phyloP scores from a whole-genome alignment of 1,284 basidiomycete species.

The Erythrobasidium hasegawianum region DNA sequence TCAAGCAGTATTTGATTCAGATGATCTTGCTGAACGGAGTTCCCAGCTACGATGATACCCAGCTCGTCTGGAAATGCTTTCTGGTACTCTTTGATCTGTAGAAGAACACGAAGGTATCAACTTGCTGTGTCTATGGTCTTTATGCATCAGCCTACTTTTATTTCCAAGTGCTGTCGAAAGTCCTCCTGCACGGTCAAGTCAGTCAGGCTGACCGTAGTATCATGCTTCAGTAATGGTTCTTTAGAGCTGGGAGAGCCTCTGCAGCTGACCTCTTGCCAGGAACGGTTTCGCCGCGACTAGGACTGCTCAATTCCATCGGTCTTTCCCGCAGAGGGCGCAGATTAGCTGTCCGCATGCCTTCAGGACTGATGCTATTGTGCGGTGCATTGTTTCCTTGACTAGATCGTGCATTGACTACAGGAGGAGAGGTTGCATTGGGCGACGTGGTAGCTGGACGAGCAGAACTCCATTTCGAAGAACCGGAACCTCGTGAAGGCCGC shows the following conservation, averaged over 20 bases:
- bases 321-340: conserved; percentile 17
- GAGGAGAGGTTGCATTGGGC: too few relatives aligned
- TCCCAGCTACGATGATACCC: conserved; percentile 7
- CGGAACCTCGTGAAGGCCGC: conserved; percentile 25
- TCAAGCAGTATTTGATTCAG: conserved; percentile 35
- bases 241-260: too few relatives aligned
- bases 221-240: not conserved
- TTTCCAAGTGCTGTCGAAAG: conserved; percentile 24
- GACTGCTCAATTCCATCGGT: conserved; percentile 32
- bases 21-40: conserved; percentile 22
- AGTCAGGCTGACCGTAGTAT: conserved; percentile 20
- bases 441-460: not conserved
- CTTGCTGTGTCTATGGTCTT: too few relatives aligned
- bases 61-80: conserved; percentile 29
- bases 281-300: conserved; percentile 24
- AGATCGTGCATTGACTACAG: too few relatives aligned
- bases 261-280: conserved; percentile 27
- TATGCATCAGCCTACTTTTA: conserved; percentile 13
- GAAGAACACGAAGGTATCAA: too few relatives aligned
- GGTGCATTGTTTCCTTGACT: not conserved
- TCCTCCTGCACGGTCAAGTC: conserved; percentile 31
- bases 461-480: conserved; percentile 15
- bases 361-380: not conserved
- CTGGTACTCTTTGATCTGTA: conserved; percentile 27
- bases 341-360: conserved; percentile 31